Percentiles rank a stretch among this genome's conserved stretches.
Evolutionary conservation across 805 yeast genomes (phyloP).

Genomic region (Vanderwaltozyma yarrowii): DNA sequence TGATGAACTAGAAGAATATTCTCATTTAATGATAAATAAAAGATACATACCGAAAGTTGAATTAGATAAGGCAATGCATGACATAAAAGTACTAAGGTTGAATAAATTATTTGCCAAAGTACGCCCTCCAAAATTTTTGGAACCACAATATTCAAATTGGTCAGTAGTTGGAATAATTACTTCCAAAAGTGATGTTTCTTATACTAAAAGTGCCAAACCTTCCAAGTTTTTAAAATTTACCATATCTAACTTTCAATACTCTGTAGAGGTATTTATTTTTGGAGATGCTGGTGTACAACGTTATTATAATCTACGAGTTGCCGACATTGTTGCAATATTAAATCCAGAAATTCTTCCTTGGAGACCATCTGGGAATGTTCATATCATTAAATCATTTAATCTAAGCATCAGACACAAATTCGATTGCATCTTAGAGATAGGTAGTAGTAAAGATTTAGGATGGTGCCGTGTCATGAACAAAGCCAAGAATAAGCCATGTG

Average conservation of each 20-base stretch:
- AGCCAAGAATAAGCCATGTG: slow-evolving; percentile 44
- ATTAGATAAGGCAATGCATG: slow-evolving; percentile 33
- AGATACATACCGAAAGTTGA: slow-evolving; percentile 36
- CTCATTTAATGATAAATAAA: slow-evolving; percentile 35
- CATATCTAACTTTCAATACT: slow-evolving; percentile 57
- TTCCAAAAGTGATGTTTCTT: slow-evolving; percentile 43
- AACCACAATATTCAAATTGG: slow-evolving; percentile 70
- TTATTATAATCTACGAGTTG: slow-evolving; percentile 64
- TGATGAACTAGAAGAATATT: slow-evolving; percentile 37
- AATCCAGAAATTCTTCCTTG: slow-evolving; percentile 56
- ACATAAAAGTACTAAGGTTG: slow-evolving; percentile 46
- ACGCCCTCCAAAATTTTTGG: slow-evolving; percentile 53
- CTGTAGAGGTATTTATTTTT: slow-evolving; percentile 51
- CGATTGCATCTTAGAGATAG: slow-evolving; percentile 60
- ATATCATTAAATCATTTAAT: slow-evolving; percentile 37
- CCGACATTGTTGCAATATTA: slow-evolving; percentile 62
- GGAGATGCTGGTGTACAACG: slow-evolving; percentile 52
- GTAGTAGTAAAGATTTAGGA: slow-evolving; percentile 57
- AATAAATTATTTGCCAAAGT: slow-evolving; percentile 56
- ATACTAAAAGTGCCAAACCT: slow-evolving; percentile 32
- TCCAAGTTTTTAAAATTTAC: slow-evolving; percentile 50
- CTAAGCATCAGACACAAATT: slow-evolving; percentile 42
- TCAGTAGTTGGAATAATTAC: slow-evolving; percentile 64
- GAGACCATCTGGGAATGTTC: slow-evolving; percentile 18
- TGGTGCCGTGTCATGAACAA: slow-evolving; percentile 45